These are phyloP conservation scores for Claviceps digitariae DNA, from an alignment of 2,329 filamentous ascomycete genomes.

Conservation along the genomic window DNA sequence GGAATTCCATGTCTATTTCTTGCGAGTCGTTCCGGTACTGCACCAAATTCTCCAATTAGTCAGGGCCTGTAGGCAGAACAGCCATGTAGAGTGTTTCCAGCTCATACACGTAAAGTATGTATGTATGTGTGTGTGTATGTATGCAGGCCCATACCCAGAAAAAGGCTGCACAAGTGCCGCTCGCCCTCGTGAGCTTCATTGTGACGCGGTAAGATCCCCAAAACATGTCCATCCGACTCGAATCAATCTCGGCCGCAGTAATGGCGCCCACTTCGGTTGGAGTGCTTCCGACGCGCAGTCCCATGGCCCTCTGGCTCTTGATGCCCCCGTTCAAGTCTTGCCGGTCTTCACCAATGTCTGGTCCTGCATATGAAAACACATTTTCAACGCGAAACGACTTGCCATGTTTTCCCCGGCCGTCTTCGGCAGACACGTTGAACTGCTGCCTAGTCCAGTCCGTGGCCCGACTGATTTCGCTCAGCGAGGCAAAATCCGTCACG, in stretches of 20 bases:
- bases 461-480: conserved; percentile 32
- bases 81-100: not conserved
- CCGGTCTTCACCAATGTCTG: conserved; percentile 13
- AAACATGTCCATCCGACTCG: conserved; percentile 45
- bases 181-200: conserved; percentile 46
- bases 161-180: conserved; percentile 64
- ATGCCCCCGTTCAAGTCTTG: conserved; percentile 13
- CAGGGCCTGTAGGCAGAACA: not conserved
- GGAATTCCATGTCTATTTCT: conserved; percentile 71
- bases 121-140: too few relatives aligned
- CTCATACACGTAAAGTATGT: too few relatives aligned
- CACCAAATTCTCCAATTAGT: not conserved
- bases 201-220: conserved; percentile 57
- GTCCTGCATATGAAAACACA: conserved; percentile 38
- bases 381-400: conserved; percentile 48
- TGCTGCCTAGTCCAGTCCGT: conserved; percentile 53
- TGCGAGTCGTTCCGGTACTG: conserved; percentile 68
- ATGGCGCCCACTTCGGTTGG: conserved; percentile 36
- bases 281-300: conserved; percentile 41
- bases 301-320: conserved; percentile 29
- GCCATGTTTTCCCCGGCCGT: conserved; percentile 49
- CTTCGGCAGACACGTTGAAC: conserved; percentile 49
- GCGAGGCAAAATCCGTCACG: conserved; percentile 57
- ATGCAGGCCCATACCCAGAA: conserved; percentile 53
- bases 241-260: conserved; percentile 50